Percentiles rank a stretch among this genome's conserved stretches.
These are phyloP conservation scores for Sporothrix pseudoabietina DNA, from an alignment of 2,329 filamentous ascomycete species.

Conservation along the genomic window DNA sequence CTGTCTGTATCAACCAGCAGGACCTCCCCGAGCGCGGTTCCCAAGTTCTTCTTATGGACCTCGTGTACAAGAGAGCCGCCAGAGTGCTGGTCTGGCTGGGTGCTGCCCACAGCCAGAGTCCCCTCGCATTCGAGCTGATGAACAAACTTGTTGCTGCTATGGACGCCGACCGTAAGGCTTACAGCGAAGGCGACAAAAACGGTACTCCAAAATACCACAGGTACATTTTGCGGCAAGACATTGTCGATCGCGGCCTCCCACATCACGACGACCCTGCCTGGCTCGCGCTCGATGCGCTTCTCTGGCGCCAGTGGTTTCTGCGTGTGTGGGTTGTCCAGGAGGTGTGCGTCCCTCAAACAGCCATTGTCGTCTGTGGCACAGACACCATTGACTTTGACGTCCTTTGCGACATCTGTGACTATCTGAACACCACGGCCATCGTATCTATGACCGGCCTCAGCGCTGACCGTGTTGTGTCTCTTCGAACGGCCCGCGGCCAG, in stretches of 20 bases:
- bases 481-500: not conserved
- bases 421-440: not conserved
- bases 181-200: not conserved
- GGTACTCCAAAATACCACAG: not conserved
- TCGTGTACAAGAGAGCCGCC: not conserved
- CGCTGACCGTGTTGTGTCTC: conserved; percentile 5
- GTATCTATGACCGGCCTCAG: not conserved
- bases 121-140: conserved; percentile 6
- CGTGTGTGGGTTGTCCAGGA: conserved; percentile 18
- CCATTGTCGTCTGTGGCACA: not conserved
- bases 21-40: not conserved
- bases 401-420: not conserved
- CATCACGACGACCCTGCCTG: not conserved
- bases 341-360: not conserved
- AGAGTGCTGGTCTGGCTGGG: conserved; percentile 11
- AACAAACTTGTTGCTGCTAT: not conserved
- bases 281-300: conserved; percentile 8
- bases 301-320: conserved; percentile 17
- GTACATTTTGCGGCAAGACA: conserved; percentile 6
- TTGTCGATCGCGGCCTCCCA: not conserved
- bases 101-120: conserved; percentile 3
- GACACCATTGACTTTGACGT: conserved; percentile 7
- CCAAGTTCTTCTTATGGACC: conserved; percentile 1
- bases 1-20: conserved; percentile 17
- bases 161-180: not conserved